phyloP scores from a whole-genome alignment of 768 basidiomycete genomes.

The Leucosporidium yakuticum region DNA sequence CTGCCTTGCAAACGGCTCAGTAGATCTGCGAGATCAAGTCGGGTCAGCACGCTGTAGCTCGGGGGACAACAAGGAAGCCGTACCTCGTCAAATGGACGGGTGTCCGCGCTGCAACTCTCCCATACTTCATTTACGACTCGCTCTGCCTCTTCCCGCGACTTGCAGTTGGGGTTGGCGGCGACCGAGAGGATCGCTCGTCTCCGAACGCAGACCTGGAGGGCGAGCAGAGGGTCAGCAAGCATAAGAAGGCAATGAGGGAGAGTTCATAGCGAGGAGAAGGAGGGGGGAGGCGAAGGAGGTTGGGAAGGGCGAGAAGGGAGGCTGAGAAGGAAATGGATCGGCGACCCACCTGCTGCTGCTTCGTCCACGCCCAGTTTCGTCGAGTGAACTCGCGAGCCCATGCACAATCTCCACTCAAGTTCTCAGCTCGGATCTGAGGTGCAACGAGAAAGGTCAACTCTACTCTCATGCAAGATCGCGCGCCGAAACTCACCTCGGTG shows the following conservation, averaged over 20 bases:
- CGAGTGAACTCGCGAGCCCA: slow-evolving; percentile 74
- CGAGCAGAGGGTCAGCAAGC: slow-evolving; percentile 5
- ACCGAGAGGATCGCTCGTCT: slow-evolving; percentile 80
- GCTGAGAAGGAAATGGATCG: too few species aligned
- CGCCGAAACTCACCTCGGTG: slow-evolving; percentile 65
- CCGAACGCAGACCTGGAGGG: slow-evolving; percentile 72
- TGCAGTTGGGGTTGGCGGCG: slow-evolving; percentile 69
- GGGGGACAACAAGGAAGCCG: background rate
- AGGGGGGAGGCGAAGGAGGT: too few species aligned
- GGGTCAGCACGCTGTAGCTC: too few species aligned
- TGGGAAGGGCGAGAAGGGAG: background rate
- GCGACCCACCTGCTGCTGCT: slow-evolving; percentile 78
- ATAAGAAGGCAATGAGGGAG: slow-evolving; percentile 8
- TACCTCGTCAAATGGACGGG: slow-evolving; percentile 95
- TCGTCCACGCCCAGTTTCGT: slow-evolving; percentile 72
- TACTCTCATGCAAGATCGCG: background rate
- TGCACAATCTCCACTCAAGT: slow-evolving; percentile 84
- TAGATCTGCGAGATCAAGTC: too few species aligned
- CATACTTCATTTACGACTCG: slow-evolving; percentile 91
- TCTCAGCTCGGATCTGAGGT: slow-evolving; percentile 85
- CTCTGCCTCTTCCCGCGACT: slow-evolving; percentile 68
- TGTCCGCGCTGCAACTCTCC: slow-evolving; percentile 93
- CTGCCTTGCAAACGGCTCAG: too few species aligned
- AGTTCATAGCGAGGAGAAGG: too few species aligned
- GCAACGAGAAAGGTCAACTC: background rate